Evolutionary conservation across 2,329 filamentous ascomycete genomes (phyloP).

Genomic region (Phyllosticta ampelicida): DNA sequence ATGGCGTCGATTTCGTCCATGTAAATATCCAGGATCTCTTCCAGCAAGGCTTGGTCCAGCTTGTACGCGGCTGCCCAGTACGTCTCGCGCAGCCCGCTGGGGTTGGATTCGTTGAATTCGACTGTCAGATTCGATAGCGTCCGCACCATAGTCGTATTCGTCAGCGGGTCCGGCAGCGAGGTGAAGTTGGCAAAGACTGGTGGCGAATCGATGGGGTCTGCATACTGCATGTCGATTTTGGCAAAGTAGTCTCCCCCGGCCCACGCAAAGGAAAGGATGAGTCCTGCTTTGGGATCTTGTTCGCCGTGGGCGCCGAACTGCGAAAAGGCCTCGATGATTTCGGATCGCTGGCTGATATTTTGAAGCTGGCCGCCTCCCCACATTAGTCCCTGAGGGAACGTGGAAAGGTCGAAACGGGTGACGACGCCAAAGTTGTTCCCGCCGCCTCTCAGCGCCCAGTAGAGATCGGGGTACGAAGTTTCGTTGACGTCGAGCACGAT

Average conservation of each 20-base stretch:
- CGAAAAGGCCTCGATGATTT: constrained; percentile 18
- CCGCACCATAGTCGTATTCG: constrained; percentile 15
- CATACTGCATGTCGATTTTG: constrained; percentile 11
- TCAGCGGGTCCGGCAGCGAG: constrained; percentile 12
- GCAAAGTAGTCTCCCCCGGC: constrained; percentile 15
- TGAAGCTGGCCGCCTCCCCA: constrained; percentile 19
- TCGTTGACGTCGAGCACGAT: constrained; percentile 21
- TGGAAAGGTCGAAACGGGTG: constrained; percentile 16
- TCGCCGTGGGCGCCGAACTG: constrained; percentile 18
- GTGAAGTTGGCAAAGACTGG: constrained; percentile 20
- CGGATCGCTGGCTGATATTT: constrained; percentile 12
- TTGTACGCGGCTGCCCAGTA: constrained; percentile 22
- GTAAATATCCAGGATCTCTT: constrained; percentile 17
- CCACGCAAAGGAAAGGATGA: constrained; percentile 20
- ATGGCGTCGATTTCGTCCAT: constrained; percentile 16
- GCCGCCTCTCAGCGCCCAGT: constrained; percentile 29
- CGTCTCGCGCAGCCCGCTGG: constrained; percentile 19
- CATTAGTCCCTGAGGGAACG: constrained; percentile 16
- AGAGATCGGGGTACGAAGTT: constrained; percentile 20
- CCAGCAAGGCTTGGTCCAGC: constrained; percentile 20
- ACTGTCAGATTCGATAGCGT: constrained; percentile 17
- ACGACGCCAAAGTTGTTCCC: constrained; percentile 25
- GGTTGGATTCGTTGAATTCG: constrained; percentile 25
- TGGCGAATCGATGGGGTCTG: constrained; percentile 13
- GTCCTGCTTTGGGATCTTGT: constrained; percentile 16